phyloP scores from a whole-genome alignment of 164 flowering plant species.

The Liriodendron chinense region DNA sequence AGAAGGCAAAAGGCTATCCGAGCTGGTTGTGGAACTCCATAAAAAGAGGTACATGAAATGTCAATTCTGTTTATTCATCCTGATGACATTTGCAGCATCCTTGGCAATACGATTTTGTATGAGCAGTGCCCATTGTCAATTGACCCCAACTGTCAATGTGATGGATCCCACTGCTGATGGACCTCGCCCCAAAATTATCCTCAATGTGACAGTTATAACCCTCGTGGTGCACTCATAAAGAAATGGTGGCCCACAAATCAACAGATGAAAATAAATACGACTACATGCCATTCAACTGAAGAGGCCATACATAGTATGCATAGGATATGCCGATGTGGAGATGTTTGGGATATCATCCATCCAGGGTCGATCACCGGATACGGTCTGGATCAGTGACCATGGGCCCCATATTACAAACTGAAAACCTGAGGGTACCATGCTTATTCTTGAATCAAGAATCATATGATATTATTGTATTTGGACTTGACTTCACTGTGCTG shows the following conservation, averaged over 20 bases:
- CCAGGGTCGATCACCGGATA: not conserved
- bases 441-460: not conserved
- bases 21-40: slow-evolving; percentile 65
- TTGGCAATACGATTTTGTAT: not conserved
- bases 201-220: too few species aligned
- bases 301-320: not conserved
- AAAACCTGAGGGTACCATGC: not conserved
- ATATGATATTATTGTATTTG: too few species aligned
- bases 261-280: too few species aligned
- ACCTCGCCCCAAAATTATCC: too few species aligned
- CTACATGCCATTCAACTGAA: not conserved
- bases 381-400: not conserved
- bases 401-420: not conserved
- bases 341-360: not conserved
- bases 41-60: slow-evolving; percentile 47
- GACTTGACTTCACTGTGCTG: not conserved
- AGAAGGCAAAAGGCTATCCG: slow-evolving; percentile 57
- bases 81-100: too few species aligned
- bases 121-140: not conserved
- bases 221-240: too few species aligned
- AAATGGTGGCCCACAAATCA: too few species aligned
- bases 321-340: not conserved
- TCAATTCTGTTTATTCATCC: not conserved
- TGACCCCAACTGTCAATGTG: not conserved
- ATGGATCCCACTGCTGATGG: not conserved